Conservation (phyloP, 139 green algal species). For the Micractinium sp. region DNA sequence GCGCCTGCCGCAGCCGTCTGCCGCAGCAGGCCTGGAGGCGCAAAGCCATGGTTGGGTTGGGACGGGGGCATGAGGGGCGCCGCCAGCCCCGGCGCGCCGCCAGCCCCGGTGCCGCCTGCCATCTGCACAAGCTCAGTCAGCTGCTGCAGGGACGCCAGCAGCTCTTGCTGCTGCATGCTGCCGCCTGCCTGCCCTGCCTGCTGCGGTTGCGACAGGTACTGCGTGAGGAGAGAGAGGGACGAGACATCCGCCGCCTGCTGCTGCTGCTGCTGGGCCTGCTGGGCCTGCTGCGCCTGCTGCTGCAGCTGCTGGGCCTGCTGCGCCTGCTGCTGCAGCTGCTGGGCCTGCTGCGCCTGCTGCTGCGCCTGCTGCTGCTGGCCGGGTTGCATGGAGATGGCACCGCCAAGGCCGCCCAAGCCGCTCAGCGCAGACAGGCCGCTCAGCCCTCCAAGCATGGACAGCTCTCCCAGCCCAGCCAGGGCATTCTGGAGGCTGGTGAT, state of each 20-base stretch:
- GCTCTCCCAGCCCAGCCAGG: background rate
- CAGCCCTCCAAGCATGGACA: background rate
- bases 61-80: too few species aligned
- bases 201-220: background rate
- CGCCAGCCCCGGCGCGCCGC: background rate
- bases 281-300: background rate
- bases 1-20: too few species aligned
- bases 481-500: background rate
- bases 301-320: background rate
- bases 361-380: constrained; percentile 11
- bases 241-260: background rate
- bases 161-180: background rate
- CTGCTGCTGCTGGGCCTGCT: background rate
- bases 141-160: background rate
- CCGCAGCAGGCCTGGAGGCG: background rate
- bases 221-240: background rate
- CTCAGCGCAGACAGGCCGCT: background rate
- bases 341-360: background rate
- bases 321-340: background rate
- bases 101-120: background rate
- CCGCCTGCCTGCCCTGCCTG: background rate
- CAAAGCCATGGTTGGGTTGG: too few species aligned
- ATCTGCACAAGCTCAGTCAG: constrained; percentile 1
- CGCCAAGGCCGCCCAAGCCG: background rate
- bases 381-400: background rate